phyloP scores from a whole-genome alignment of 352 stramenopile species.

The Phytophthora pluvialis region DNA sequence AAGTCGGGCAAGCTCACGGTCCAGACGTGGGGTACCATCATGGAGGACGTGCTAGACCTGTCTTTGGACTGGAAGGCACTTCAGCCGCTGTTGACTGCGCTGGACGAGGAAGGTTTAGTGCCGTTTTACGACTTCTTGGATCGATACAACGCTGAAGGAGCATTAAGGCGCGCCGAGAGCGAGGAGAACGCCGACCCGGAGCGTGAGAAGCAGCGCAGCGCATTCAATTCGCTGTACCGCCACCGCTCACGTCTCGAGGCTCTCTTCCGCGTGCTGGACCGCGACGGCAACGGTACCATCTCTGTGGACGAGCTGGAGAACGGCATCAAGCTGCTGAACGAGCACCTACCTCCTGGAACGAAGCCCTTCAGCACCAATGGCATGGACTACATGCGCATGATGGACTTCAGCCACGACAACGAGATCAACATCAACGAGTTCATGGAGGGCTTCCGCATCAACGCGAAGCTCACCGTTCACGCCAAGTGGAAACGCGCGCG shows the following conservation, averaged over 20 bases:
- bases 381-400: slow-evolving; percentile 84
- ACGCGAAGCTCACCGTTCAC: slow-evolving; percentile 84
- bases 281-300: slow-evolving; percentile 84
- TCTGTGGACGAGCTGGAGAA: slow-evolving; percentile 83
- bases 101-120: slow-evolving; percentile 72
- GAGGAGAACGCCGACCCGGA: slow-evolving; percentile 44
- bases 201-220: slow-evolving; percentile 58
- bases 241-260: slow-evolving; percentile 82
- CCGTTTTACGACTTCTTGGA: slow-evolving; percentile 79
- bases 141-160: slow-evolving; percentile 76
- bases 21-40: slow-evolving; percentile 63
- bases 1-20: slow-evolving; percentile 54
- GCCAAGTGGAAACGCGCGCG: slow-evolving; percentile 87
- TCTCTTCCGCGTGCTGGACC: slow-evolving; percentile 84
- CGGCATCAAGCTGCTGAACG: slow-evolving; percentile 82
- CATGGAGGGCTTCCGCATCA: slow-evolving; percentile 89
- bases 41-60: slow-evolving; percentile 83
- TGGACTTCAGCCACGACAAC: slow-evolving; percentile 88
- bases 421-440: slow-evolving; percentile 93
- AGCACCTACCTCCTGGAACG: slow-evolving; percentile 69
- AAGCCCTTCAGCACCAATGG: slow-evolving; percentile 77
- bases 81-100: slow-evolving; percentile 74
- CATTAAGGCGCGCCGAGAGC: slow-evolving; percentile 28
- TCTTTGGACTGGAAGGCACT: slow-evolving; percentile 82
- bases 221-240: slow-evolving; percentile 86